Evolutionary conservation across 768 basidiomycete species (phyloP), one percentile per base, ranked within the genome.

Genomic region (Sistotremastrum suecicum): DNA sequence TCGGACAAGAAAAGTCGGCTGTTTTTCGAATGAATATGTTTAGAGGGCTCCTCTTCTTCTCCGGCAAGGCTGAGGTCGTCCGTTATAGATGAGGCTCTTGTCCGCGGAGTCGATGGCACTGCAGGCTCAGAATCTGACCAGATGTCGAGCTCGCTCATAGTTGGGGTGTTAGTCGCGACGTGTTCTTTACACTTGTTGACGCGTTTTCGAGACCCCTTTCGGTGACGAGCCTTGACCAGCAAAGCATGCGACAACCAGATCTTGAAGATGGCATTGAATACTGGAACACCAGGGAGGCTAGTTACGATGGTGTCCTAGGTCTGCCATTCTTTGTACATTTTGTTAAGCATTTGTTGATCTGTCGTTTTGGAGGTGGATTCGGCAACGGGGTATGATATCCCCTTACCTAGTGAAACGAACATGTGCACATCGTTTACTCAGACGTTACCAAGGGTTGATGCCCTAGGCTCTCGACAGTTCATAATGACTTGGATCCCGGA

Each of bases 371-470:
- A 54, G 55, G 54, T 32, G 56, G 59, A 8, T 68, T 61, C 51
- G 65, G 66, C 11, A 58, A 54, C 40, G 64, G 67, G 10, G 65
- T 65, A 47, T 39, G 57, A 5, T 12, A 20, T 20, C 20, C 20
- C 20, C 44, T 33, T 35, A 38, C 5, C 5, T 44, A 20, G 20
- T 45, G 37, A 37, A 37, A n/a, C 10, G 37, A 41, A 8, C 34
- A 29, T 46, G 34, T 44, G 5, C 37, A 6, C 30, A 42, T 46
- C 28, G 37, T 43, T 38, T 31, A 44, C 9, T n/a, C 48, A 91
- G 83, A 76, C 90, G 38, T 75, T 97, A 20, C 92, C 94, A 0
- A 77, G 90, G 35, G 68, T 97, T 53, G 94, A 99, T 61, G 74
- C 90, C 4, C 74, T 95, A 10, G 83, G 87, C 37, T 94, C 91